Conservation (phyloP, 2,329 filamentous ascomycete species). For the Cytospora schulzeri region DNA sequence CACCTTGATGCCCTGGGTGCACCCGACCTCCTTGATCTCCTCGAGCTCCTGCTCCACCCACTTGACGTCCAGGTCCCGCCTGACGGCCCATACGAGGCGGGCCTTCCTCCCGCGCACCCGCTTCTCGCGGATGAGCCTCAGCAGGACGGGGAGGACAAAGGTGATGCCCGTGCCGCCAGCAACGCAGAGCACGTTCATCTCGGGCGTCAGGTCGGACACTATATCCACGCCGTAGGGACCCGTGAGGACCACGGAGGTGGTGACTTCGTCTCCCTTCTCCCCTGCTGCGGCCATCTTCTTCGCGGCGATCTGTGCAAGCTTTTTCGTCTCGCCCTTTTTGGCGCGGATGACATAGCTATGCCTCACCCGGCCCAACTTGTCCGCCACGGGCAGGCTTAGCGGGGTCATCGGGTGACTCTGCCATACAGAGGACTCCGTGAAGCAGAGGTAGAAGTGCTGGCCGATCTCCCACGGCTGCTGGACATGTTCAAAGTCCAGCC, state of each 20-base stretch:
- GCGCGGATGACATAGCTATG: slow-evolving; percentile 62
- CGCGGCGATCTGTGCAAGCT: slow-evolving; percentile 50
- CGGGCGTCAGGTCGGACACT: slow-evolving; percentile 42
- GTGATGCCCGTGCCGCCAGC: slow-evolving; percentile 63
- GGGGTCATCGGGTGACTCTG: slow-evolving; percentile 74
- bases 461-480: slow-evolving; percentile 66
- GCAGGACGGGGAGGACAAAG: slow-evolving; percentile 55
- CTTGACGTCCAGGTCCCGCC: slow-evolving; percentile 53
- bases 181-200: slow-evolving; percentile 53
- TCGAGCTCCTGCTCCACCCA: slow-evolving; percentile 63
- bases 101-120: slow-evolving; percentile 46
- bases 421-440: slow-evolving; percentile 67
- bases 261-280: slow-evolving; percentile 28
- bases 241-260: slow-evolving; percentile 60
- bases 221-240: slow-evolving; percentile 64
- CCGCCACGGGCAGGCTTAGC: slow-evolving; percentile 52
- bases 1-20: slow-evolving; percentile 49
- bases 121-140: slow-evolving; percentile 40
- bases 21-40: slow-evolving; percentile 44
- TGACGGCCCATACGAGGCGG: slow-evolving; percentile 67
- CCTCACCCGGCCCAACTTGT: slow-evolving; percentile 42
- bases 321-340: slow-evolving; percentile 61
- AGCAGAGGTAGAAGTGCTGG: slow-evolving; percentile 73
- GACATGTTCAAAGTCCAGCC: slow-evolving; percentile 65
- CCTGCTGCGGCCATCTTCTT: slow-evolving; percentile 38